phyloP scores from a whole-genome alignment of 2,329 filamentous ascomycete species.

The Epichloe gansuensis region DNA sequence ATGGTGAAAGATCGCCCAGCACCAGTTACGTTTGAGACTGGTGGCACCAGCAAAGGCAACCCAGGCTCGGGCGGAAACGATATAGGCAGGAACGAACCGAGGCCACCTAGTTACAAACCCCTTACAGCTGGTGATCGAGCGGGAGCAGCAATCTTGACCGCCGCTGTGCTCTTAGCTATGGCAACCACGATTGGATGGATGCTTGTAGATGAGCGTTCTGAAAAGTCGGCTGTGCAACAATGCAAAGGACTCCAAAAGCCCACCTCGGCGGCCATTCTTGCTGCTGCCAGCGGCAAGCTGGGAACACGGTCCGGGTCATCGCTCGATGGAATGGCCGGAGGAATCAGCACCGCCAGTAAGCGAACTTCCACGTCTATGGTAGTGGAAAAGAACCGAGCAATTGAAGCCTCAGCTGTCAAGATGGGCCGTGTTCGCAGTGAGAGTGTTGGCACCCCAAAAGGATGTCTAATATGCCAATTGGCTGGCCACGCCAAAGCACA shows the following conservation, averaged over 20 bases:
- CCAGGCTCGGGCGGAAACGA: conserved; percentile 34
- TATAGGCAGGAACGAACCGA: conserved; percentile 24
- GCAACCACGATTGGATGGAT: conserved; percentile 40
- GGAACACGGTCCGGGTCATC: not conserved
- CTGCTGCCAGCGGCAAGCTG: conserved; percentile 7
- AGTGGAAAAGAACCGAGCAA: conserved; percentile 9
- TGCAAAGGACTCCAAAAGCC: conserved; percentile 15
- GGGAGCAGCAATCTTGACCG: conserved; percentile 55
- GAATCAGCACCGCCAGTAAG: conserved; percentile 8
- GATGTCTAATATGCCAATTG: conserved; percentile 24
- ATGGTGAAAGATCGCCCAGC: conserved; percentile 34
- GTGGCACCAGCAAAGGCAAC: conserved; percentile 44
- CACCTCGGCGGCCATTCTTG: conserved; percentile 10
- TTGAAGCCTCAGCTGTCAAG: conserved; percentile 7
- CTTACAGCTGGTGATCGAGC: conserved; percentile 49
- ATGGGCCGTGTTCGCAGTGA: conserved; percentile 12
- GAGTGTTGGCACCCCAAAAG: conserved; percentile 12
- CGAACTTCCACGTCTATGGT: conserved; percentile 12
- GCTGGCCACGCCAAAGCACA: conserved; percentile 18
- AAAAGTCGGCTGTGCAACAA: conserved; percentile 21
- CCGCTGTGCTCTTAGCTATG: conserved; percentile 41
- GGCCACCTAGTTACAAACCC: conserved; percentile 13
- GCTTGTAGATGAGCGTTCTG: conserved; percentile 33
- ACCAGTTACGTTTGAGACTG: conserved; percentile 37
- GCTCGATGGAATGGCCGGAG: conserved; percentile 13